phyloP scores from a whole-genome alignment of 2,329 filamentous ascomycete species.

The Aureobasidium pullulans region DNA sequence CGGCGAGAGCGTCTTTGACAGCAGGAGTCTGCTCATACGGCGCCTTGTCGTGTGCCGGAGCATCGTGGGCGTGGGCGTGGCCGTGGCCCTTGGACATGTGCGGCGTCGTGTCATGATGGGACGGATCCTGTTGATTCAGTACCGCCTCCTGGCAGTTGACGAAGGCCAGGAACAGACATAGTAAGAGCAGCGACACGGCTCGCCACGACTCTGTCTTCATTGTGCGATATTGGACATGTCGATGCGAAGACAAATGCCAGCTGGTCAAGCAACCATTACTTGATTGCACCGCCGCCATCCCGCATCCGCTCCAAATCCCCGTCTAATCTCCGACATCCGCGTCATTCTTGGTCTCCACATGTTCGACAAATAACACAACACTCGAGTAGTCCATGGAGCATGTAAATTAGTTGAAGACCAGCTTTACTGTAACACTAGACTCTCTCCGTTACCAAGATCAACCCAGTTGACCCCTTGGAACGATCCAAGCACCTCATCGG shows the following conservation, averaged over 20 bases:
- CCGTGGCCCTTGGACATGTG: not conserved
- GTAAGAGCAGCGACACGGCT: conserved; percentile 3
- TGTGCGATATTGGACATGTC: not conserved
- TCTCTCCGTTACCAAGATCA: conserved; percentile 51
- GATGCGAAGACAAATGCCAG: not conserved
- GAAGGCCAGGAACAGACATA: conserved; percentile 5
- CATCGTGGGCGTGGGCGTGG: not conserved
- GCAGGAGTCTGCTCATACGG: conserved; percentile 22
- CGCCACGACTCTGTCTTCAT: conserved; percentile 8
- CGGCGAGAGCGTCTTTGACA: conserved; percentile 32
- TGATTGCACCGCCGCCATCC: conserved; percentile 5
- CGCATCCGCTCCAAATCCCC: not conserved
- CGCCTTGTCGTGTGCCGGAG: not conserved
- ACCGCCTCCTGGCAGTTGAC: conserved; percentile 4
- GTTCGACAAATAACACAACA: not conserved
- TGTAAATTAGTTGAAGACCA: not conserved
- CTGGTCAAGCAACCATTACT: not conserved
- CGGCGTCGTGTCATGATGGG: not conserved
- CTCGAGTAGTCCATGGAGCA: too few relatives aligned
- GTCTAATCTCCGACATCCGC: not conserved
- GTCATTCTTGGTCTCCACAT: not conserved
- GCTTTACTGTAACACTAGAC: conserved; percentile 39
- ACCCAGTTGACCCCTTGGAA: conserved; percentile 41
- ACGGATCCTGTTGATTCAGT: not conserved
- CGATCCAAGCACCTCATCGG: conserved; percentile 26